phyloP scores from a whole-genome alignment of 108 stramenopile genomes.

The Conticribra guillardii region DNA sequence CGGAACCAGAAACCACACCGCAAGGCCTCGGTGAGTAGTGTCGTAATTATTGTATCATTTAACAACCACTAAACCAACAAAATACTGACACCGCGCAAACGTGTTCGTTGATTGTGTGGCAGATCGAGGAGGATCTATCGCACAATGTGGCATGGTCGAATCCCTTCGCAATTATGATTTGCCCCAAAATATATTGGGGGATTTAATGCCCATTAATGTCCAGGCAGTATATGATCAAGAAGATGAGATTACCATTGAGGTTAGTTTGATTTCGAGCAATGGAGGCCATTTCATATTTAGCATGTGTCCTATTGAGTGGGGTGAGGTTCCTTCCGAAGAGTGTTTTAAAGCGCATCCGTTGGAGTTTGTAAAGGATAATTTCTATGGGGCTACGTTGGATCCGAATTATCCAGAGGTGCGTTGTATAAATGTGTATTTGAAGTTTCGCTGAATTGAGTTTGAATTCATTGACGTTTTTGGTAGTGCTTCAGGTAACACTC shows the following conservation, averaged over 20 bases:
- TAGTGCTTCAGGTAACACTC: not conserved
- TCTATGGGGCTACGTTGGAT: slow-evolving; percentile 40
- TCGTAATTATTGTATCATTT: too few species aligned
- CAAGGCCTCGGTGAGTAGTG: too few species aligned
- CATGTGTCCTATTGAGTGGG: slow-evolving; percentile 43
- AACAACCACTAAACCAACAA: too few species aligned
- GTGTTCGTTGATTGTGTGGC: too few species aligned
- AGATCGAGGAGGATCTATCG: slow-evolving; percentile 24
- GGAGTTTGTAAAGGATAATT: slow-evolving; percentile 50
- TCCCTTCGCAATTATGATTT: slow-evolving; percentile 45
- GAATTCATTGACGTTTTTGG: slow-evolving; percentile 22
- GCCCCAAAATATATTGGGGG: slow-evolving; percentile 36
- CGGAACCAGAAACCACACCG: not conserved
- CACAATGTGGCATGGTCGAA: slow-evolving; percentile 17
- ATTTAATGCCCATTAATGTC: slow-evolving; percentile 20
- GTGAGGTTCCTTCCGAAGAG: slow-evolving; percentile 41
- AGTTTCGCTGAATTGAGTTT: too few species aligned
- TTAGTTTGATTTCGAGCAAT: slow-evolving; percentile 48
- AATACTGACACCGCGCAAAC: too few species aligned
- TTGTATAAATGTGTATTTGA: too few species aligned
- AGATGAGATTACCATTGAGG: slow-evolving; percentile 35
- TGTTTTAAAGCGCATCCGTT: slow-evolving; percentile 55
- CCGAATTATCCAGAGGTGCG: slow-evolving; percentile 43
- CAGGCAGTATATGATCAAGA: slow-evolving; percentile 42
- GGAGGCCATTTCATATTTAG: slow-evolving; percentile 51